Evolutionary conservation across 2,329 filamentous ascomycete genomes (phyloP).

Genomic region (Neopestalotiopsis sp.): DNA sequence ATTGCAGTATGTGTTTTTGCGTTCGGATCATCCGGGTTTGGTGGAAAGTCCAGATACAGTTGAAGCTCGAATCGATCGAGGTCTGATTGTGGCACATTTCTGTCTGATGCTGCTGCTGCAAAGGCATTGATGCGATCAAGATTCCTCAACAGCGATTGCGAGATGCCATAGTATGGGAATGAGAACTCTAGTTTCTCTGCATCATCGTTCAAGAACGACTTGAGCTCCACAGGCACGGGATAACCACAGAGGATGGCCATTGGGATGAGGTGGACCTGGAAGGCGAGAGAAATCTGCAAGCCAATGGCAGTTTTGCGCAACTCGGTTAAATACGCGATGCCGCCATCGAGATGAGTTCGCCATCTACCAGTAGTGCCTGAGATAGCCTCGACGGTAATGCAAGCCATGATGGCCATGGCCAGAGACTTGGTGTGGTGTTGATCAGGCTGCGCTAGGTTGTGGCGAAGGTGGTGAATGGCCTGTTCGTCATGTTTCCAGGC

Average conservation of each 20-base stretch:
- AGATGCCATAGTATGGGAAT: slow-evolving; percentile 29
- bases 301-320: slow-evolving; percentile 22
- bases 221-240: slow-evolving; percentile 23
- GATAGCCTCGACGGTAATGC: slow-evolving; percentile 35
- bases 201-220: slow-evolving; percentile 22
- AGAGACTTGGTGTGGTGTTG: slow-evolving; percentile 37
- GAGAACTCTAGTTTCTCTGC: slow-evolving; percentile 24
- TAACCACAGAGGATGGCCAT: slow-evolving; percentile 31
- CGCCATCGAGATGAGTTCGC: slow-evolving; percentile 29
- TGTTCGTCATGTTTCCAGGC: slow-evolving; percentile 28
- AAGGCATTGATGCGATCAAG: slow-evolving; percentile 28
- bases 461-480: slow-evolving; percentile 28
- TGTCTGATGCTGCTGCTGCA: slow-evolving; percentile 16
- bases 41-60: slow-evolving; percentile 31
- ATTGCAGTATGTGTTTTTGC: slow-evolving; percentile 32
- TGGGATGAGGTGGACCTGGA: slow-evolving; percentile 29
- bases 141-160: slow-evolving; percentile 23
- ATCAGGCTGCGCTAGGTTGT: slow-evolving; percentile 26
- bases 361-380: slow-evolving; percentile 29
- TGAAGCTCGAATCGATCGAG: slow-evolving; percentile 38
- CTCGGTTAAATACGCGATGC: slow-evolving; percentile 27
- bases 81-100: slow-evolving; percentile 20
- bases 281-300: slow-evolving; percentile 20
- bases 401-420: slow-evolving; percentile 46
- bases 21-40: slow-evolving; percentile 24